A percentile compares a stretch with the other conserved stretches of the same genome.
Evolutionary conservation across 2,329 filamentous ascomycete species (phyloP).

Genomic region (Penicillium brasilianum): DNA sequence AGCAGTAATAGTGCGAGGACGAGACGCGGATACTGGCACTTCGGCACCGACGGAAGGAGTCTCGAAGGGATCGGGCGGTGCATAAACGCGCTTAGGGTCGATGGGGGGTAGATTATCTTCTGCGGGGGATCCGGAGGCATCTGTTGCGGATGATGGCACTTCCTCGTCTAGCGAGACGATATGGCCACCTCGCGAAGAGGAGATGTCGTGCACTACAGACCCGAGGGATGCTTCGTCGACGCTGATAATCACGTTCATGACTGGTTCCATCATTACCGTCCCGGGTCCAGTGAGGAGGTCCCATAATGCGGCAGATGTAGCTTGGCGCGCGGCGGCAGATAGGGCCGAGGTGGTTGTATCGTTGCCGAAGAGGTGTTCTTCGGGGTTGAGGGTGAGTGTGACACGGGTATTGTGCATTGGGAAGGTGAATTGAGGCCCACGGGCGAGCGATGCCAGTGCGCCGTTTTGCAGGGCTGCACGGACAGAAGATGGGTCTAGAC

Average conservation of each 20-base stretch:
- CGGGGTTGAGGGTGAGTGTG: constrained; percentile 69
- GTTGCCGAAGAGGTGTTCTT: constrained; percentile 66
- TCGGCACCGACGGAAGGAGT: constrained; percentile 31
- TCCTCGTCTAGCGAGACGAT: constrained; percentile 71
- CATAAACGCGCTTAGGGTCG: constrained; percentile 77
- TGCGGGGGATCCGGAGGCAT: constrained; percentile 24
- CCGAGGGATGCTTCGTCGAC: constrained; percentile 83
- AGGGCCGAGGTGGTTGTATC: constrained; percentile 70
- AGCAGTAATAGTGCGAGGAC: constrained; percentile 73
- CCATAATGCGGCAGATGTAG: constrained; percentile 72
- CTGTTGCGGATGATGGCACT: constrained; percentile 38
- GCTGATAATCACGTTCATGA: constrained; percentile 87
- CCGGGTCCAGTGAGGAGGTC: constrained; percentile 48
- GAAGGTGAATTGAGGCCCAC: constrained; percentile 79
- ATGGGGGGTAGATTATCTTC: constrained; percentile 55
- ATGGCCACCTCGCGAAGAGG: constrained; percentile 72
- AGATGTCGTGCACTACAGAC: constrained; percentile 80
- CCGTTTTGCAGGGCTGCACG: constrained; percentile 72
- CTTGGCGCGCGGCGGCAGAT: constrained; percentile 70
- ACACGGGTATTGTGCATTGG: constrained; percentile 79
- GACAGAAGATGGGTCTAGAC: constrained; percentile 57
- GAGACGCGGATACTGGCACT: constrained; percentile 40
- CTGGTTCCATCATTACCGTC: constrained; percentile 82
- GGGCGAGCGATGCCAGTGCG: constrained; percentile 78
- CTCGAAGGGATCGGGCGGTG: constrained; percentile 81